phyloP scores from a whole-genome alignment of 1,139 yeast species.

The Candida sojae region DNA sequence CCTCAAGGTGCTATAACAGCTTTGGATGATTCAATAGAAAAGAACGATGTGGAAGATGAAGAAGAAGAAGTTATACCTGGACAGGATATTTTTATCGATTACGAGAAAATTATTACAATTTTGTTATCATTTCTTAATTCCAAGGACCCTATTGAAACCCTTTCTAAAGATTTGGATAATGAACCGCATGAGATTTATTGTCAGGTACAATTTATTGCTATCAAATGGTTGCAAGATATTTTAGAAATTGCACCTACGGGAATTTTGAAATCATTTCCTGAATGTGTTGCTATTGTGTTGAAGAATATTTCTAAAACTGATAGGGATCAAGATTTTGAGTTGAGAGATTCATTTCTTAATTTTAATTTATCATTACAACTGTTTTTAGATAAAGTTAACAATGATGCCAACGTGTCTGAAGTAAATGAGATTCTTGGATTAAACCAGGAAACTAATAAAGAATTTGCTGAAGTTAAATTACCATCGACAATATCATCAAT shows the following conservation, averaged over 20 bases:
- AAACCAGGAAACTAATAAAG: conserved; percentile 41
- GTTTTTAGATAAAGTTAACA: conserved; percentile 30
- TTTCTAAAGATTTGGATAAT: conserved; percentile 28
- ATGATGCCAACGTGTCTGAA: conserved; percentile 17
- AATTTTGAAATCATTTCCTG: conserved; percentile 60
- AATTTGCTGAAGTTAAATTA: conserved; percentile 42
- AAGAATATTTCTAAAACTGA: conserved; percentile 42
- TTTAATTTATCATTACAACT: conserved; percentile 39
- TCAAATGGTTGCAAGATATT: conserved; percentile 81
- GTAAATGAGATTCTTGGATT: conserved; percentile 31
- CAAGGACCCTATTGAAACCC: conserved; percentile 17
- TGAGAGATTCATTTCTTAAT: conserved; percentile 37
- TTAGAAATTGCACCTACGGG: conserved; percentile 76
- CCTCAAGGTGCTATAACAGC: conserved; percentile 1
- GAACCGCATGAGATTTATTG: conserved; percentile 55
- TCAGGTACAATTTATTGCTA: conserved; percentile 77
- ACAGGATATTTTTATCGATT: conserved; percentile 83
- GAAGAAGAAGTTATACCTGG: conserved; percentile 56
- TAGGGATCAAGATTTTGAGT: conserved; percentile 39
- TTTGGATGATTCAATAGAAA: not conserved
- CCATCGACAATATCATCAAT: conserved; percentile 36
- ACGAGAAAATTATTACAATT: conserved; percentile 77
- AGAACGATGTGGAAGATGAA: conserved; percentile 1
- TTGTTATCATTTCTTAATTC: conserved; percentile 75
- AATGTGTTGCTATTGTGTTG: conserved; percentile 39